Evolutionary conservation across 2,329 filamentous ascomycete species (phyloP), one percentile per base, ranked within the genome.

Genomic region (Rhynchosporium secalis): DNA sequence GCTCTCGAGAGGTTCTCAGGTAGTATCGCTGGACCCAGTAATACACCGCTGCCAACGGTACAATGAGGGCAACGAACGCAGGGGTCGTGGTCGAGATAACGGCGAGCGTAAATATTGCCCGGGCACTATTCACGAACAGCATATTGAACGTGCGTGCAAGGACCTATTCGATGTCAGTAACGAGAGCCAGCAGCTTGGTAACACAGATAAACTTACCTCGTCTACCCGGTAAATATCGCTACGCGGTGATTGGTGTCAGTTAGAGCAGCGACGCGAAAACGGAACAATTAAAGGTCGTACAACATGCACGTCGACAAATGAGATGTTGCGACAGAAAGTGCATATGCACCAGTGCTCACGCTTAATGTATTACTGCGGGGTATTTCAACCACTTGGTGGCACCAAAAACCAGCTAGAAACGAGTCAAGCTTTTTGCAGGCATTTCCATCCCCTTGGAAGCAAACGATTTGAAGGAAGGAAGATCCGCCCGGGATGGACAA

Each of bases 71-170:
- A 56, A 92, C 76, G 74, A 99, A 98, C 7, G 85, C 82, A 9
- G 95, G 96, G 1, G 90, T 95, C 3, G 91, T 81, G 48, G 87
- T 81, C 13, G 90, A 91, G 69, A 99, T 96, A 72, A 99, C 87
- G 47, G 86, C 83, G 68, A 99, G 82, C 5, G 92, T 99, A 77
- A 97, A 97, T 15, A 85, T 78, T 10, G 91, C 91, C 65, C 85
- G 84, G 58, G 87, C 88, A 40, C 84, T 79, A 71, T 94, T 94
- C 71, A 87, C 86, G 72, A 95, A 94, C 65, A 94, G 80, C 93
- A 98, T 98, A 77, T 98, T 98, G 81, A 99, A 99, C 13, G 92
- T 96, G 68, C 96, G 89, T 66, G 95, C 94, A 70, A 99, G 84
- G 47, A 98, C 90, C 79, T 99, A 92, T 73, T 97, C 92, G 63